phyloP scores from a whole-genome alignment of 352 stramenopile genomes.

The Pythium coloratum region DNA sequence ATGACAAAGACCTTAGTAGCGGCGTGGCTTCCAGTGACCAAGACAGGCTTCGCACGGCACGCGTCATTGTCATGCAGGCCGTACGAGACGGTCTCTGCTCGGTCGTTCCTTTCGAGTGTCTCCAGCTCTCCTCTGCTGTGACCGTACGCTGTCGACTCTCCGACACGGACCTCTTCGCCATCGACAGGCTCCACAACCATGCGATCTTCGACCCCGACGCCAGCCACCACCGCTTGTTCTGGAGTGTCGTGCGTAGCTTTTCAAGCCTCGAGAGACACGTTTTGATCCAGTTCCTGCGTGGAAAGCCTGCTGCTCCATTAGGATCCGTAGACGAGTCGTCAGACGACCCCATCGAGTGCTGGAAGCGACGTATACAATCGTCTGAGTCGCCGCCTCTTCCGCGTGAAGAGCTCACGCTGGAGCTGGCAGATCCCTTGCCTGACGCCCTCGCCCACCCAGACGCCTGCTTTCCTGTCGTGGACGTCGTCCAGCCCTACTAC shows the following conservation, averaged over 20 bases:
- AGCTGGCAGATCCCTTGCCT: conserved; percentile 42
- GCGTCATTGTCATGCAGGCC: conserved; percentile 28
- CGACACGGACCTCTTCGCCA: conserved; percentile 3
- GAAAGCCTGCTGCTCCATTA: background rate
- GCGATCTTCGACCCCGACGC: conserved; percentile 30
- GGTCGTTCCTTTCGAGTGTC: conserved; percentile 49
- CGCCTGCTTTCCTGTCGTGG: conserved; percentile 58
- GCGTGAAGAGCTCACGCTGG: conserved; percentile 33
- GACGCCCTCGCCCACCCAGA: conserved; percentile 54
- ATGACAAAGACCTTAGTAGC: background rate
- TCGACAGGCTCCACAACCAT: conserved; percentile 31
- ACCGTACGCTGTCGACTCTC: conserved; percentile 32
- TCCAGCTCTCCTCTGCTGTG: conserved; percentile 39
- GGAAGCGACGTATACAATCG: conserved; percentile 8
- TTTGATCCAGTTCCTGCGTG: conserved; percentile 51
- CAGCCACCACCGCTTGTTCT: conserved; percentile 47
- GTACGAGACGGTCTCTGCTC: conserved; percentile 57
- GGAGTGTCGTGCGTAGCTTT: conserved; percentile 39
- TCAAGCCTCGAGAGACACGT: conserved; percentile 46
- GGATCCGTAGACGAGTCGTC: background rate
- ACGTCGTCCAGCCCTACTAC: conserved; percentile 25
- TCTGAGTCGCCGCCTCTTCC: background rate
- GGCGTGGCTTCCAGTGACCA: background rate
- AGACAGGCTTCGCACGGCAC: background rate
- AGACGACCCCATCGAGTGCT: conserved; percentile 19